phyloP scores from a whole-genome alignment of 345 rosid species.

The Linum tenue region DNA sequence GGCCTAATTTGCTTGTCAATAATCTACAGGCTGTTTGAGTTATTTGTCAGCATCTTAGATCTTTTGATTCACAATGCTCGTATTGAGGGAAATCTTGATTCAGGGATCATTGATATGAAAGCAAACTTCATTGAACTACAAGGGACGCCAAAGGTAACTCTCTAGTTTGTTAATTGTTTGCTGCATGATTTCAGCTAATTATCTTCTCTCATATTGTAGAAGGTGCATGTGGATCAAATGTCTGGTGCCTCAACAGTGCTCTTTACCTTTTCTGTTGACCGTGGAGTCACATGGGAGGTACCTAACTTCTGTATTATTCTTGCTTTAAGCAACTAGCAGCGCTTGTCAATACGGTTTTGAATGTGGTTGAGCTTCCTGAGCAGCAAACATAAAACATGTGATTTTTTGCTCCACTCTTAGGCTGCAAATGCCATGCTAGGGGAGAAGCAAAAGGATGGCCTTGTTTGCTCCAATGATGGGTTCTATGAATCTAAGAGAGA shows the following conservation, averaged over 20 bases:
- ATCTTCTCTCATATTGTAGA: conserved; percentile 36
- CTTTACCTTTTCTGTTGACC: conserved; percentile 82
- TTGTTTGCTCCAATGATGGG: conserved; percentile 75
- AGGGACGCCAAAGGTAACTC: conserved; percentile 79
- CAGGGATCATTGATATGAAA: conserved; percentile 92
- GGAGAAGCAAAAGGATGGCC: conserved; percentile 72
- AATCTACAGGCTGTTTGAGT: conserved; percentile 72
- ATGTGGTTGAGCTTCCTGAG: not conserved
- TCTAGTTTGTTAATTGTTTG: conserved; percentile 18
- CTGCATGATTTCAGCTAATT: conserved; percentile 18
- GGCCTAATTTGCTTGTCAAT: conserved; percentile 17
- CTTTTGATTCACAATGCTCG: conserved; percentile 91
- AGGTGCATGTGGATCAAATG: conserved; percentile 90
- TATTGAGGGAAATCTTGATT: conserved; percentile 85
- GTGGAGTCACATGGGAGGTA: conserved; percentile 97
- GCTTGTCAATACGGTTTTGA: not conserved
- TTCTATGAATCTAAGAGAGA: conserved; percentile 96
- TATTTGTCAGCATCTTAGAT: conserved; percentile 79
- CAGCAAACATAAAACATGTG: not conserved
- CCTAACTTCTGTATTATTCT: not conserved
- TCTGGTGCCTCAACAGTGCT: conserved; percentile 91
- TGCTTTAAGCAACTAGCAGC: not conserved
- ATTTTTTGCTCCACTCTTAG: conserved; percentile 29
- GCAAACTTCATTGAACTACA: conserved; percentile 71
- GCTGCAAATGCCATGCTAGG: conserved; percentile 66